These are phyloP conservation scores for Aspergillus sp. DNA, from an alignment of 2,329 filamentous ascomycete species.

Conservation along the genomic window DNA sequence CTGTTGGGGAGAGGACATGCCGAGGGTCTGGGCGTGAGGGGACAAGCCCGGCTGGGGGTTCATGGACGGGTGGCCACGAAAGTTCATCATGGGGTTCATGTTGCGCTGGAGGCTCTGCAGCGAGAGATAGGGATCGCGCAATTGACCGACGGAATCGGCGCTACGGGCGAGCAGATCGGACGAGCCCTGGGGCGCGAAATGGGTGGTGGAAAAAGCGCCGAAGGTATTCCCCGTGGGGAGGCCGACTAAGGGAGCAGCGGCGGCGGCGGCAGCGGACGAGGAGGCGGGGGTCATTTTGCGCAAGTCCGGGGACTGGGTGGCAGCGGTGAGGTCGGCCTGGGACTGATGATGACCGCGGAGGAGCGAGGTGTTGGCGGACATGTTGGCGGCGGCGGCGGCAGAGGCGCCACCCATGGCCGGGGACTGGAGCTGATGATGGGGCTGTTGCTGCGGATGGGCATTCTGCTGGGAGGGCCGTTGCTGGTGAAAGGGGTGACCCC, in stretches of 20 bases:
- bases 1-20: slow-evolving; percentile 31
- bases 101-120: slow-evolving; percentile 29
- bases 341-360: slow-evolving; percentile 21
- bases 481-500: slow-evolving; percentile 28
- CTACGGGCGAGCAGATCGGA: slow-evolving; percentile 27
- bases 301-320: slow-evolving; percentile 28
- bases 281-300: slow-evolving; percentile 33
- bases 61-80: slow-evolving; percentile 21
- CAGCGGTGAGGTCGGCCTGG: slow-evolving; percentile 22
- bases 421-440: slow-evolving; percentile 25
- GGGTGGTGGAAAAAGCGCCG: slow-evolving; percentile 22
- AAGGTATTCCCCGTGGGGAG: slow-evolving; percentile 27
- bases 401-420: slow-evolving; percentile 26
- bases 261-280: slow-evolving; percentile 6
- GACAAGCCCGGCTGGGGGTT: slow-evolving; percentile 25
- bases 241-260: slow-evolving; percentile 24
- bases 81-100: slow-evolving; percentile 30
- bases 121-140: slow-evolving; percentile 22
- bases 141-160: slow-evolving; percentile 24
- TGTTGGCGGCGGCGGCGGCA: slow-evolving; percentile 27
- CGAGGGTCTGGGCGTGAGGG: slow-evolving; percentile 27
- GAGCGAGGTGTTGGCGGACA: slow-evolving; percentile 24
- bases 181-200: slow-evolving; percentile 27
- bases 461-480: slow-evolving; percentile 24
- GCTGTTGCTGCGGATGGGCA: slow-evolving; percentile 23